Evolutionary conservation across 257 asterid genomes (phyloP).

Genomic region (Lavandula angustifolia): DNA sequence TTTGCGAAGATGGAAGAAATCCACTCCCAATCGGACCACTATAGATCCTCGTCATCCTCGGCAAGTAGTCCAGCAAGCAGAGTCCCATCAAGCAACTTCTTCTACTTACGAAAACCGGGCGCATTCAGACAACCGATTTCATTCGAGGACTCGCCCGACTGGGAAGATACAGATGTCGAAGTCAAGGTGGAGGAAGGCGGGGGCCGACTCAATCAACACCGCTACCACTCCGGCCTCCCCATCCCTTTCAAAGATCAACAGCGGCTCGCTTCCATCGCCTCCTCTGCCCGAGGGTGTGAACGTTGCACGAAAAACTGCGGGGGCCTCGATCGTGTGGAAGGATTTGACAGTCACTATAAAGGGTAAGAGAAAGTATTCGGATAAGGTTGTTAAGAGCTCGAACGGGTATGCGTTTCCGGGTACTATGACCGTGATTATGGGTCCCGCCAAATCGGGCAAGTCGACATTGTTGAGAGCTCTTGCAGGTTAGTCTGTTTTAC

Average conservation of each 20-base stretch:
- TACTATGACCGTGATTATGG: constrained; percentile 99
- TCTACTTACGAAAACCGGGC: constrained; percentile 91
- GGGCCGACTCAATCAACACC: constrained; percentile 78
- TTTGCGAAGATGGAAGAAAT: constrained; percentile 79
- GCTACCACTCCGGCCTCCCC: constrained; percentile 86
- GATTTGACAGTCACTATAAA: constrained; percentile 87
- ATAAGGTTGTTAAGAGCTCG: constrained; percentile 86
- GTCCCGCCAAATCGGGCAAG: constrained; percentile 98
- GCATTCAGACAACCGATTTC: constrained; percentile 85
- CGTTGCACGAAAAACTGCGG: constrained; percentile 64
- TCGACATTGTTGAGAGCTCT: constrained; percentile 97
- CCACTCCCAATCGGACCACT: constrained; percentile 91
- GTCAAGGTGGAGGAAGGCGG: constrained; percentile 83
- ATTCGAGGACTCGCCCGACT: constrained; percentile 93
- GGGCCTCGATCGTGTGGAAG: constrained; percentile 94
- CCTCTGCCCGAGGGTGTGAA: constrained; percentile 72
- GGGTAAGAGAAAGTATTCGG: constrained; percentile 93
- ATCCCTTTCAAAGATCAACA: constrained; percentile 83
- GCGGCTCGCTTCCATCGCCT: constrained; percentile 84
- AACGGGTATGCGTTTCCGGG: constrained; percentile 95
- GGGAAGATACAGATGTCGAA: constrained; percentile 91
- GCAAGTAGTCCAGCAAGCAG: constrained; percentile 95
- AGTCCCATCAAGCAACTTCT: constrained; percentile 94
- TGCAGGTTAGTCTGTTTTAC: constrained; percentile 56
- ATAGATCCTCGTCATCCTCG: constrained; percentile 92